Conservation (phyloP, 345 rosid species). For the Adansonia digitata region DNA sequence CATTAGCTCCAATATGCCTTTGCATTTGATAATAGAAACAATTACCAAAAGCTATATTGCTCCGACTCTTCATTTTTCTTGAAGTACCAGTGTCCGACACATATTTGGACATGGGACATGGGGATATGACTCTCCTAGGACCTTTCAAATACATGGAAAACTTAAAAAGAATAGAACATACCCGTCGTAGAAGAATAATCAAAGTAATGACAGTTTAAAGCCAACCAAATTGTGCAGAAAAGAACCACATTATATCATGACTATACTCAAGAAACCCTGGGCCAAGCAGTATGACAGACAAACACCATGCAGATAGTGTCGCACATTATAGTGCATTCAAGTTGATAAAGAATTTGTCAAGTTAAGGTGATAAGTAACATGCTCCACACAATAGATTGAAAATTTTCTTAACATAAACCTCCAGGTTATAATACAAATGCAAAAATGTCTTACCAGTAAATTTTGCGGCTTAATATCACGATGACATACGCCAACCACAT, state of each 20-base stretch:
- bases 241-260: not conserved
- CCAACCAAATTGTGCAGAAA: not conserved
- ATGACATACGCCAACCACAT: slow-evolving; percentile 86
- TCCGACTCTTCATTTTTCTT: too few species aligned
- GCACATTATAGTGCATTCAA: not conserved
- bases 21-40: not conserved
- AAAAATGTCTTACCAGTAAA: slow-evolving; percentile 61
- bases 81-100: too few species aligned
- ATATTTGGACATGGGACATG: too few species aligned
- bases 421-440: not conserved
- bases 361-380: not conserved
- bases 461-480: slow-evolving; percentile 99
- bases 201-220: not conserved
- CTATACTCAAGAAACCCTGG: not conserved
- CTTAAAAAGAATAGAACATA: too few species aligned
- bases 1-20: slow-evolving; percentile 11
- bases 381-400: not conserved
- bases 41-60: too few species aligned
- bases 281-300: not conserved
- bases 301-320: not conserved
- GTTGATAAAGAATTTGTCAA: not conserved
- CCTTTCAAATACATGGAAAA: too few species aligned
- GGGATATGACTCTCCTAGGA: too few species aligned
- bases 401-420: not conserved
- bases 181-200: not conserved